Evolutionary conservation across 1,284 basidiomycete genomes (phyloP).

Genomic region (Ustilago curta): DNA sequence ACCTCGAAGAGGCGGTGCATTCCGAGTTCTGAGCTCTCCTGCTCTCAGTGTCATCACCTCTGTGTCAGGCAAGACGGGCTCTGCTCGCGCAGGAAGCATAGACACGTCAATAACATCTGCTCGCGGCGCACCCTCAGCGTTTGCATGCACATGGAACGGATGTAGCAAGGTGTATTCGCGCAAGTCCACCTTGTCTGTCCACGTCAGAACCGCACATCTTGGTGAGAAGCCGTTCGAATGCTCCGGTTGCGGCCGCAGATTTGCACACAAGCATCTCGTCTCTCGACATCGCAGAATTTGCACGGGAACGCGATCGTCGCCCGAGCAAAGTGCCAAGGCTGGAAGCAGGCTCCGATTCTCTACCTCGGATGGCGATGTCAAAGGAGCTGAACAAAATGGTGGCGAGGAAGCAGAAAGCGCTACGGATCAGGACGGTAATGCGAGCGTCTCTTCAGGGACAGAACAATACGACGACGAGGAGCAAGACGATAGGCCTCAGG

Average conservation of each 20-base stretch:
- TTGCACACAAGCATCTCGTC: conserved; percentile 55
- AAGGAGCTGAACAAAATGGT: conserved; percentile 4
- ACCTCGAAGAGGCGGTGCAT: conserved; percentile 38
- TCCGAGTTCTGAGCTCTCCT: conserved; percentile 40
- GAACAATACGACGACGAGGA: neutral
- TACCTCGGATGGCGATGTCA: neutral
- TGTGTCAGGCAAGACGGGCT: conserved; percentile 20
- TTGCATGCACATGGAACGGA: conserved; percentile 39
- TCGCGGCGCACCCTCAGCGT: conserved; percentile 4
- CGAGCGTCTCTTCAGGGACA: neutral
- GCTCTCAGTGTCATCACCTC: conserved; percentile 27
- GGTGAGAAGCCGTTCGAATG: conserved; percentile 54
- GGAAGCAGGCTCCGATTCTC: conserved; percentile 43
- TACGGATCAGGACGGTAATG: neutral
- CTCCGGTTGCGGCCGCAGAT: conserved; percentile 36
- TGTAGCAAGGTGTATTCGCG: conserved; percentile 47
- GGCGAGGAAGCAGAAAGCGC: conserved; percentile 2
- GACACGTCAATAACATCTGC: conserved; percentile 22
- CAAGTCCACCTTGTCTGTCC: conserved; percentile 45
- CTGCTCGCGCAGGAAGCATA: conserved; percentile 18
- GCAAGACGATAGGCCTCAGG: too few relatives aligned
- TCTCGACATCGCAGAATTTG: conserved; percentile 47
- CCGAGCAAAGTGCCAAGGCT: conserved; percentile 5
- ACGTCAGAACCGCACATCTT: conserved; percentile 47
- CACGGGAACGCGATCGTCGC: conserved; percentile 9